Base-by-base conservation (phyloP, 164 flowering plant species). In the Macadamia tetraphylla region DNA sequence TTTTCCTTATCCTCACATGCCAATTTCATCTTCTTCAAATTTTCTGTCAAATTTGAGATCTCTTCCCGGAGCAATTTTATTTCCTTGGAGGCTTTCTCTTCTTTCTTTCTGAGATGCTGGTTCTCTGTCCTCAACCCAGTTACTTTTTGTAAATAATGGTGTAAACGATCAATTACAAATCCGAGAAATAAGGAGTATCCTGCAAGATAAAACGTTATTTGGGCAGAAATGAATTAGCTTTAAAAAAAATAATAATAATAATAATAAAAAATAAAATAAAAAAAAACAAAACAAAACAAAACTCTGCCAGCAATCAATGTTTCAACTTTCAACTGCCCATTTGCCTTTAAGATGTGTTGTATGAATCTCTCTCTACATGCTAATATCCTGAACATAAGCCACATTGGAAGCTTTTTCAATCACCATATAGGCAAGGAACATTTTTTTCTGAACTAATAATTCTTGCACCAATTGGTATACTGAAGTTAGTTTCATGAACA, bases 101-200 rank as follows among this genome's bases (percentile, higher is more conserved):
- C 96, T 70, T 83, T 87, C 72, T 86, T 92, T 76, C 79, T 82
- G 29, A 86, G 79, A 71, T 77, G 79, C 44, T 57, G 60, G 56
- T 67, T 78, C 59, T 86, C 92, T 74, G 77, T 71, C 73, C 89
- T 86, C 56, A 89, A 44, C 13, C 75, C 74, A 44, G 70, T 76
- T 51, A 91, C 74, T 66, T 91, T 91, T 44, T 62, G 82, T 14
- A 91, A 87, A 75, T 89, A 88, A 71, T 88, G 86, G 75, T 94
- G 98, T 84, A 91, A 76, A 1, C 91, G 88, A 60, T 89, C 96
- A 72, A 94, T 87, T 57, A 91, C 43, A 66, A 89, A 86, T 31
- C 92, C 96, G 61, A 91, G 97, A 74, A 89, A 94, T 13, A 94
- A 80, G 43, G 88, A 80, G 70, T 85, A 91, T 29, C 94, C 98